These are phyloP conservation scores for Boletales sp. DNA, from an alignment of 768 basidiomycete species.

Conservation along the genomic window DNA sequence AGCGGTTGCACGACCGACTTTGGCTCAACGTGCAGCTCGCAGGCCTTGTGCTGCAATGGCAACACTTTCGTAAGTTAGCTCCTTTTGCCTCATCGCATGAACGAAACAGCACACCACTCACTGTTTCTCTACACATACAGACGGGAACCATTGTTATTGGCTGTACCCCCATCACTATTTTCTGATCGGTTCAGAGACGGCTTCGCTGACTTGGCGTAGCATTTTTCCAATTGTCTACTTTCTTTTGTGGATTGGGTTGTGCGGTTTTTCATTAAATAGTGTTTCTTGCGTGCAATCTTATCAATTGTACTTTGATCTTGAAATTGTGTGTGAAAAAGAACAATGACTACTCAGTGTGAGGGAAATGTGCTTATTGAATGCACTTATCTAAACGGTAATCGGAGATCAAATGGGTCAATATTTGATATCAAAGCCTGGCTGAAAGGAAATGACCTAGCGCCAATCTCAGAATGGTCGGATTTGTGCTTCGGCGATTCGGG, in stretches of 20 bases:
- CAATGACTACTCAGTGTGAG: too few species aligned
- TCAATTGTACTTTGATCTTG: too few species aligned
- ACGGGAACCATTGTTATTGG: slow-evolving; percentile 10
- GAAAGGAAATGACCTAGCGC: too few species aligned
- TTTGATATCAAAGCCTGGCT: too few species aligned
- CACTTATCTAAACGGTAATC: too few species aligned
- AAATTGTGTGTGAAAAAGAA: too few species aligned
- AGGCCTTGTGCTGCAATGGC: slow-evolving; percentile 17
- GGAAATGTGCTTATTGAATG: too few species aligned
- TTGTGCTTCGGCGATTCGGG: background rate
- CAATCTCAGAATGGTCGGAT: background rate
- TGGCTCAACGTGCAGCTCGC: slow-evolving; percentile 2
- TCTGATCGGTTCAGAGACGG: background rate
- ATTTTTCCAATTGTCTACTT: too few species aligned
- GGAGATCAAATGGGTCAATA: too few species aligned
- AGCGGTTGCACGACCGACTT: background rate
- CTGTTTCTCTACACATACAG: background rate
- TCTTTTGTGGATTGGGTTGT: too few species aligned
- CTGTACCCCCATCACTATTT: slow-evolving; percentile 4
- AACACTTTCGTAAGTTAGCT: slow-evolving; percentile 7
- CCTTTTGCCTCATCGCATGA: background rate
- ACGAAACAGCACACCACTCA: background rate
- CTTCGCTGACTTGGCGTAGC: background rate
- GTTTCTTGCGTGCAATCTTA: too few species aligned
- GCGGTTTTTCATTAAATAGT: too few species aligned